Conservation (phyloP, 345 rosid species). For the Citrus sinensis region DVS_A1.0 CM039162.1:30790001-30790500, state of each 20-base stretch:
- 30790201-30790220: conserved; percentile 27
- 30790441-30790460: conserved; percentile 38
- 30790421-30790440: conserved; percentile 43
- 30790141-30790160: conserved; percentile 25
- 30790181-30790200: conserved; percentile 21
- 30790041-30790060: conserved; percentile 27
- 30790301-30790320: conserved; percentile 33
- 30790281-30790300: conserved; percentile 70
- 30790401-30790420: conserved; percentile 40
- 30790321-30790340: conserved; percentile 31
- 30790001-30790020: conserved; percentile 27
- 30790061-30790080: conserved; percentile 15
- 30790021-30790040: conserved; percentile 28
- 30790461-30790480: conserved; percentile 46
- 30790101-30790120: conserved; percentile 30
- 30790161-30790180: conserved; percentile 17
- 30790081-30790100: conserved; percentile 26
- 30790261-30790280: conserved; percentile 74
- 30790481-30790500: conserved; percentile 61
- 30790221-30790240: conserved; percentile 34
- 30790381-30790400: conserved; percentile 35
- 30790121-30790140: conserved; percentile 29
- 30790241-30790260: conserved; percentile 30
- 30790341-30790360: conserved; percentile 31
- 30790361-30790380: conserved; percentile 40